Conservation (phyloP, 2,329 filamentous ascomycete genomes). For the Coniochaeta sp. region DNA sequence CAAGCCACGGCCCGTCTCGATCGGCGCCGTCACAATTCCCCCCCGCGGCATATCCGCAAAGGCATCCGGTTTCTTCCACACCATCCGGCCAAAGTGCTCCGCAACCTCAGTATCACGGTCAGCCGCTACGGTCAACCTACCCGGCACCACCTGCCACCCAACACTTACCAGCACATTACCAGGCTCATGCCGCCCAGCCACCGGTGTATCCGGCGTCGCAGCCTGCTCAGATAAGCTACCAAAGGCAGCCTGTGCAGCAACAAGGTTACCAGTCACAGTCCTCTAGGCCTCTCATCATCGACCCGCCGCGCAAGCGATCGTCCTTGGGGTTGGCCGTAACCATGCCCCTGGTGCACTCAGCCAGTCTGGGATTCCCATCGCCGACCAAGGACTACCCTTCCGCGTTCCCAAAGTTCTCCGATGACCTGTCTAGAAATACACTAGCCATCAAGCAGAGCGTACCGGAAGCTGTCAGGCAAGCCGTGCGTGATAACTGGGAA, state of each 20-base stretch:
- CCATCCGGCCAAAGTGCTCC: not conserved
- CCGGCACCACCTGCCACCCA: not conserved
- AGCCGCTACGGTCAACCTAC: not conserved
- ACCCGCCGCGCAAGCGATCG: conserved; percentile 13
- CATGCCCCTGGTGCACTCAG: not conserved
- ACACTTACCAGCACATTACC: not conserved
- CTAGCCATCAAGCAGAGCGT: conserved; percentile 31
- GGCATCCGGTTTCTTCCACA: not conserved
- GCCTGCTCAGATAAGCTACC: not conserved
- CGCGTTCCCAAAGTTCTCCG: conserved; percentile 24
- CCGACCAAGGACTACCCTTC: conserved; percentile 20
- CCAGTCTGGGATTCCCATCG: conserved; percentile 22
- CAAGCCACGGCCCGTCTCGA: not conserved
- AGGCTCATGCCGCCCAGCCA: not conserved
- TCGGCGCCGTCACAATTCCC: not conserved
- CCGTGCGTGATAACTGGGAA: conserved; percentile 42
- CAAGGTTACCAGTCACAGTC: not conserved
- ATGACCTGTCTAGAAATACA: conserved; percentile 30
- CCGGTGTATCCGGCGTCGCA: not conserved
- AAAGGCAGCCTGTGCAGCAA: not conserved
- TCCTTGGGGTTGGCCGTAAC: not conserved
- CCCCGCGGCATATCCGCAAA: not conserved
- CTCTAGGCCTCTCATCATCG: conserved; percentile 18
- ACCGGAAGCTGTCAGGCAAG: conserved; percentile 37
- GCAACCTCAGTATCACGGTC: not conserved